phyloP scores from a whole-genome alignment of 2,329 filamentous ascomycete species.

The Talaromyces sp. region DNA sequence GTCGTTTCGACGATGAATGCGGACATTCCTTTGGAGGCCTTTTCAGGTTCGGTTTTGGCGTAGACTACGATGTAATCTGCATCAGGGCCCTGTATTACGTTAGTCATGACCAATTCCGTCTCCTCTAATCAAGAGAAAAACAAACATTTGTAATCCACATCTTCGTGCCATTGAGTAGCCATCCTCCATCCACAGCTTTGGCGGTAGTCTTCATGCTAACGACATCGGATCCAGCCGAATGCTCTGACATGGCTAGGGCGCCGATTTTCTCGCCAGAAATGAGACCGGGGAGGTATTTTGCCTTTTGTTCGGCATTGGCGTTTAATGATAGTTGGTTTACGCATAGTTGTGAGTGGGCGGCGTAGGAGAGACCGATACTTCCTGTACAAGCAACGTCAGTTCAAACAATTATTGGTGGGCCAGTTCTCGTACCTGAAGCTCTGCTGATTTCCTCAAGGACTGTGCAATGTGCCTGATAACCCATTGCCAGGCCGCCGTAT shows the following conservation, averaged over 20 bases:
- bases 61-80: conserved; percentile 95
- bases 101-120: background rate
- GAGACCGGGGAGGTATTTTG: conserved; percentile 72
- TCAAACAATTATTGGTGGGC: conserved; percentile 20
- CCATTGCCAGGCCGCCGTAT: conserved; percentile 83
- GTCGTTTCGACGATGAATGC: conserved; percentile 79
- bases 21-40: conserved; percentile 84
- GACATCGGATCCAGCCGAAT: conserved; percentile 85
- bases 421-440: conserved; percentile 58
- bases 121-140: background rate
- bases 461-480: conserved; percentile 93
- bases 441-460: conserved; percentile 93
- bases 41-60: conserved; percentile 81
- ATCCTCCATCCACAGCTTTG: conserved; percentile 76
- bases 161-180: conserved; percentile 81
- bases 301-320: conserved; percentile 73
- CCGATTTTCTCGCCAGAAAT: conserved; percentile 78
- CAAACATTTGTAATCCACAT: conserved; percentile 98
- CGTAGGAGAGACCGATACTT: conserved; percentile 73
- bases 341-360: conserved; percentile 92
- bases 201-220: conserved; percentile 92
- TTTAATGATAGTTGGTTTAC: conserved; percentile 96
- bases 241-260: conserved; percentile 91
- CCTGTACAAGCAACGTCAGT: conserved; percentile 25
- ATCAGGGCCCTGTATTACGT: conserved; percentile 62